Conservation (phyloP, 345 rosid genomes). For the Ailanthus altissimus region DNA sequence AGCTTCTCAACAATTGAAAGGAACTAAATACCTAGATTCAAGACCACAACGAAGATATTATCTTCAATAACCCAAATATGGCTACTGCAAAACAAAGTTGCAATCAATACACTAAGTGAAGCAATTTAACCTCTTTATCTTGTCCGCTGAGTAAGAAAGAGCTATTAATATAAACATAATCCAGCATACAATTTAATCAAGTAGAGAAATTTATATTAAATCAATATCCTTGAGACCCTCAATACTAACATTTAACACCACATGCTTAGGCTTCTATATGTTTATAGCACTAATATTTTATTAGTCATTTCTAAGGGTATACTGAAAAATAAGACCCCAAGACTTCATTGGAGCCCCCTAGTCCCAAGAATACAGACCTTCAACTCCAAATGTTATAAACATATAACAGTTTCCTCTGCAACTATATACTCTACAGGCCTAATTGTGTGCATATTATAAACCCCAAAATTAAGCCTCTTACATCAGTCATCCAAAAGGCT, state of each 20-base stretch:
- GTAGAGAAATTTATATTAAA: background rate
- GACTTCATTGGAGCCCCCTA: background rate
- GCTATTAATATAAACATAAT: background rate
- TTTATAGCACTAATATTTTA: background rate
- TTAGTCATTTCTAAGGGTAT: background rate
- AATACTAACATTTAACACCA: background rate
- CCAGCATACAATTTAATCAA: background rate
- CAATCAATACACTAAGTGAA: background rate
- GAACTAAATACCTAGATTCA: slow-evolving; percentile 1
- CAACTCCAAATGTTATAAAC: background rate
- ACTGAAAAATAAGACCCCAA: background rate
- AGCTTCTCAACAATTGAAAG: background rate
- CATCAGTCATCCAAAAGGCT: background rate
- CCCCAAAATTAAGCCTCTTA: no score
- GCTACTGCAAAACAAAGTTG: background rate
- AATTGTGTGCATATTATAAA: no score
- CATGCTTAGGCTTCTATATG: background rate
- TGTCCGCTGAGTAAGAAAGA: background rate
- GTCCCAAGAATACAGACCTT: background rate
- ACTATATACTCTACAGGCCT: no score
- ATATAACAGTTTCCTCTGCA: background rate
- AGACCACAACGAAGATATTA: background rate
- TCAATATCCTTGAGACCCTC: background rate
- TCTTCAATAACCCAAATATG: background rate
- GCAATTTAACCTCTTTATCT: slow-evolving; percentile 4